These are phyloP conservation scores for Pseudocercospora pini-densiflorae DNA, from an alignment of 2,329 filamentous ascomycete species.

Conservation along the genomic window DNA sequence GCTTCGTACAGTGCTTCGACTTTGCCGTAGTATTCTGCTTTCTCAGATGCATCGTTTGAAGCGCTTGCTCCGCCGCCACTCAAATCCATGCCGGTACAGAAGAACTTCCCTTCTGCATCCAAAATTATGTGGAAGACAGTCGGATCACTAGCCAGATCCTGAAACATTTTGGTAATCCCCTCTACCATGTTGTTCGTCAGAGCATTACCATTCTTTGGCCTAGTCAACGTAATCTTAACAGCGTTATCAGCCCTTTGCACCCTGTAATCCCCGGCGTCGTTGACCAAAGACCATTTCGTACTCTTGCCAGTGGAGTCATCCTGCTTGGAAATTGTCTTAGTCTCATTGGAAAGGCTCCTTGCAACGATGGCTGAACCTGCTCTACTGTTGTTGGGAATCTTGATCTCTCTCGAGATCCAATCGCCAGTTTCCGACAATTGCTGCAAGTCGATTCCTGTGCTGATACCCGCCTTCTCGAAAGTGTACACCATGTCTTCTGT, in stretches of 20 bases:
- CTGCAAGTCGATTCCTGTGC: slow-evolving; percentile 33
- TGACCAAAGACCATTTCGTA: slow-evolving; percentile 3
- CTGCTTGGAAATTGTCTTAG: neutral
- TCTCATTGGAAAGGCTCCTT: slow-evolving; percentile 7
- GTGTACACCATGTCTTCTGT: slow-evolving; percentile 38
- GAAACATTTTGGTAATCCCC: slow-evolving; percentile 23
- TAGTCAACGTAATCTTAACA: slow-evolving; percentile 26
- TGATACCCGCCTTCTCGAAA: slow-evolving; percentile 32
- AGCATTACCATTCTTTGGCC: slow-evolving; percentile 28
- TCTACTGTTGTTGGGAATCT: slow-evolving; percentile 31
- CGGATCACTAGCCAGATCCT: slow-evolving; percentile 17
- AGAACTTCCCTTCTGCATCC: slow-evolving; percentile 27
- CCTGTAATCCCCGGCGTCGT: slow-evolving; percentile 15
- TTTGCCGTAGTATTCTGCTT: slow-evolving; percentile 23
- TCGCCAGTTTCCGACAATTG: slow-evolving; percentile 30
- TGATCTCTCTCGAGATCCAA: slow-evolving; percentile 34
- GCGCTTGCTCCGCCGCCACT: slow-evolving; percentile 17
- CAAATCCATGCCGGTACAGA: slow-evolving; percentile 33
- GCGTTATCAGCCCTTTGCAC: slow-evolving; percentile 18
- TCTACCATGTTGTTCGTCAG: slow-evolving; percentile 28
- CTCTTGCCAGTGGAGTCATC: neutral
- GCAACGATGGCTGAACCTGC: slow-evolving; percentile 30
- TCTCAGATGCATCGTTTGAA: slow-evolving; percentile 14
- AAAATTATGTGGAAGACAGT: slow-evolving; percentile 26
- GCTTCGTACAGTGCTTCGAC: slow-evolving; percentile 24